Percentiles rank a stretch among this genome's conserved stretches.
Evolutionary conservation across 2,329 filamentous ascomycete species (phyloP).

Genomic region (Cladophialophora carrionii): DNA sequence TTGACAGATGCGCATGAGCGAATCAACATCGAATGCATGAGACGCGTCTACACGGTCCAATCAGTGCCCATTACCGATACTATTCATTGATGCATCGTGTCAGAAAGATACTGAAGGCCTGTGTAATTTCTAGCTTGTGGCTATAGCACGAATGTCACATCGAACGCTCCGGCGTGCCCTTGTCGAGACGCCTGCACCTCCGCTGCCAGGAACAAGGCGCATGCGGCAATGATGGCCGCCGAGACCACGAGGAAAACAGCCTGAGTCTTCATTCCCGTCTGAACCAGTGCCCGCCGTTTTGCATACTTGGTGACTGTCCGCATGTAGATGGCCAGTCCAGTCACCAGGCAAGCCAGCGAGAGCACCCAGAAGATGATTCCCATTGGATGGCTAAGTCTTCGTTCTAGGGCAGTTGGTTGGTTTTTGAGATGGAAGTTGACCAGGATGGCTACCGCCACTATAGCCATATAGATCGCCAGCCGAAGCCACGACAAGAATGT

Average conservation of each 20-base stretch:
- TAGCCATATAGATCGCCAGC: conserved; percentile 84
- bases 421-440: conserved; percentile 88
- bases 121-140: background rate
- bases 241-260: conserved; percentile 60
- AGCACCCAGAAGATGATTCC: conserved; percentile 87
- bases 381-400: conserved; percentile 76
- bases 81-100: background rate
- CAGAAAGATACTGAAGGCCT: background rate
- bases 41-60: conserved; percentile 19
- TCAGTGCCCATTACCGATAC: conserved; percentile 6
- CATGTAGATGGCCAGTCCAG: conserved; percentile 85
- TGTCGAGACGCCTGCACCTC: conserved; percentile 38
- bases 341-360: conserved; percentile 72
- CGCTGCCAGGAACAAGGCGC: conserved; percentile 50
- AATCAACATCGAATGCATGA: conserved; percentile 19
- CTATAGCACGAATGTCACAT: conserved; percentile 4
- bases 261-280: conserved; percentile 92
- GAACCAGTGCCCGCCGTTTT: conserved; percentile 77
- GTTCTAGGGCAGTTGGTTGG: conserved; percentile 70
- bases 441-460: conserved; percentile 87
- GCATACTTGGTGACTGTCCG: conserved; percentile 81
- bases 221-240: conserved; percentile 50
- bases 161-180: background rate
- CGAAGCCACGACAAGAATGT: conserved; percentile 90
- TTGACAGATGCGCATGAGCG: conserved; percentile 16